Conservation (phyloP, 108 stramenopile genomes). For the Ochromonas danica region DNA sequence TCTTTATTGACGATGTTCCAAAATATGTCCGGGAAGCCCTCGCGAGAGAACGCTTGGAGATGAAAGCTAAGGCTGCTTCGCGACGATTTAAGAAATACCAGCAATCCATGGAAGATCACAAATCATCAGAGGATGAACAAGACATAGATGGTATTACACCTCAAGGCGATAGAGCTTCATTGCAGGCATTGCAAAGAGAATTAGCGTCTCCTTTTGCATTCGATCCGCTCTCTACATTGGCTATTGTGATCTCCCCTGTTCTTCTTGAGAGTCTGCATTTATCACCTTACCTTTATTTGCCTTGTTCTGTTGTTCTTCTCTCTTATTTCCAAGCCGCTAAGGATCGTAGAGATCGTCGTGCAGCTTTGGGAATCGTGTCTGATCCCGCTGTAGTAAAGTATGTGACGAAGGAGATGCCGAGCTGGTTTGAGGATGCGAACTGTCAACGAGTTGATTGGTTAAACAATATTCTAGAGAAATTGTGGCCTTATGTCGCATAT, state of each 20-base stretch:
- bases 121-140: neutral
- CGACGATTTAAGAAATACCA: neutral
- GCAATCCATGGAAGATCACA: neutral
- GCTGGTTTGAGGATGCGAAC: neutral
- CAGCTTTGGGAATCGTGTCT: constrained; percentile 1
- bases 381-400: neutral
- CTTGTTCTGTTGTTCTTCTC: neutral
- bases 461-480: neutral
- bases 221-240: neutral
- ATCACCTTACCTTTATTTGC: neutral
- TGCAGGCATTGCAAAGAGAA: neutral
- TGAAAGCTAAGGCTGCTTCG: neutral
- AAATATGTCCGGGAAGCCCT: neutral
- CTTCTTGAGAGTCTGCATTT: neutral
- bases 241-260: neutral
- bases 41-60: neutral
- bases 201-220: neutral
- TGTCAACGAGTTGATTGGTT: neutral
- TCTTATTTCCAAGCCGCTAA: neutral
- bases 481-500: neutral
- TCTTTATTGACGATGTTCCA: neutral
- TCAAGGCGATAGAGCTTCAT: neutral
- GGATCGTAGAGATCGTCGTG: neutral
- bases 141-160: neutral
- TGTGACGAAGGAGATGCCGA: neutral